Evolutionary conservation across 2,329 filamentous ascomycete species (phyloP), one percentile per base, ranked within the genome.

Genomic region (Fusarium sp.): DNA sequence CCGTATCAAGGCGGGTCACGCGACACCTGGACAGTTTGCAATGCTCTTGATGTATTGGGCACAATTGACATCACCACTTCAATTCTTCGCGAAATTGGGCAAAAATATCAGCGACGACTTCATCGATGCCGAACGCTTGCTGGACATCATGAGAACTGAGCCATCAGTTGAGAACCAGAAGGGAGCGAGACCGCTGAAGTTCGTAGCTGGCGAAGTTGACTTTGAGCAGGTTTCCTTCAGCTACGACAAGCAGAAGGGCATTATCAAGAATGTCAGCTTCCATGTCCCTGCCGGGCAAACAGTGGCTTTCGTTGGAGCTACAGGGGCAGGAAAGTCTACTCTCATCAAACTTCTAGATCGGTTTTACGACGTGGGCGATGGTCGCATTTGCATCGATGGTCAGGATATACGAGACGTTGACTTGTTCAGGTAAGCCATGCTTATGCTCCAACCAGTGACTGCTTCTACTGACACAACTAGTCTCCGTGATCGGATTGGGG

Each of bases 41-140:
- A 88, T 90, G 79, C 82, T 93, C 18, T 80, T 93, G 63, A 91
- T 90, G 54, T 93, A 93, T 77, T 92, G 92, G 90, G 86, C 86
- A 20, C 91, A 93, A 74, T 83, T 93, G 37, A 91, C 91, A 43
- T 85, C 87, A 3, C 91, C 91, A 4, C 83, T 93, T 54, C 89
- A 89, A 69, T 93, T 92, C 77, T 93, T 93, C 74, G 85, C 86
- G 9, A 80, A 81, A 20, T 78, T 89, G 28, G 86, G 87, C 9
- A 87, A 86, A 72, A 84, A 78, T 48, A 83, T 89, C 65, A 86
- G 86, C 58, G 82, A 84, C 64, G 84, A 88, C 58, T 81, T 89
- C 35, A 85, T 89, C 43, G 83, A 88, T 58, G 86, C 87, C 8
- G 86, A 89, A 74, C 82, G 85, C 24, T 80, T 89, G 24, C 77